A percentile compares a stretch with the other conserved stretches of the same genome.
phyloP scores from a whole-genome alignment of 345 rosid species.

The Eucalyptus albens region DNA sequence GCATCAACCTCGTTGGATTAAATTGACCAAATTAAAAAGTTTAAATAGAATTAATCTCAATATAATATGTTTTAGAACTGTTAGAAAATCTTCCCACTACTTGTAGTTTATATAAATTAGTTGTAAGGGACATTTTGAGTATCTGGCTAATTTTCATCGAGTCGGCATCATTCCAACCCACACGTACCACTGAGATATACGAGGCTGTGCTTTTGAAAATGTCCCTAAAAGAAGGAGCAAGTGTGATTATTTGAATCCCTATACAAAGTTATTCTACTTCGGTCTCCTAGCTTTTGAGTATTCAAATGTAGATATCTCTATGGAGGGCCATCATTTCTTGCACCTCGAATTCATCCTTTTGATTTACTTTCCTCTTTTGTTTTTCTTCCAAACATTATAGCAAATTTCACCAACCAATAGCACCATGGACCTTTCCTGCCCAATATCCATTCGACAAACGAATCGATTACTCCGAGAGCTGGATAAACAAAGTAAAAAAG shows the following conservation, averaged over 20 bases:
- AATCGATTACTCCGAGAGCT: not conserved
- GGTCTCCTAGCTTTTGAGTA: not conserved
- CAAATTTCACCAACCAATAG: not conserved
- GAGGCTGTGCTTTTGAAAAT: not conserved
- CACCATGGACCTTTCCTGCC: not conserved
- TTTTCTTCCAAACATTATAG: not conserved
- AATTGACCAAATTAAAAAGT: too few relatives aligned
- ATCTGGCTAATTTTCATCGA: too few relatives aligned
- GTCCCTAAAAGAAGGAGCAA: not conserved
- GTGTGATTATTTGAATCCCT: not conserved
- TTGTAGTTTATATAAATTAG: too few relatives aligned
- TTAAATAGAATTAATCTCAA: rapidly evolving
- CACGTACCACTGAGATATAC: not conserved
- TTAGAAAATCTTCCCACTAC: not conserved
- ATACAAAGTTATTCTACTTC: not conserved
- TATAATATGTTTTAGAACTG: not conserved
- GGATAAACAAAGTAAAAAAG: not conserved
- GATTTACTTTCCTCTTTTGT: not conserved
- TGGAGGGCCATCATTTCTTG: not conserved
- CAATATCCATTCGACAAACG: not conserved
- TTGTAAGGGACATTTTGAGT: not conserved
- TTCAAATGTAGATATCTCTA: not conserved
- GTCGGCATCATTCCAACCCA: not conserved
- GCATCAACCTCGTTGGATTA: rapidly evolving
- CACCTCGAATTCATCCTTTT: not conserved